Percentiles rank a stretch among this genome's conserved stretches.
phyloP scores from a whole-genome alignment of 306 rosid species.

The Corylus heterophylla region DNA sequence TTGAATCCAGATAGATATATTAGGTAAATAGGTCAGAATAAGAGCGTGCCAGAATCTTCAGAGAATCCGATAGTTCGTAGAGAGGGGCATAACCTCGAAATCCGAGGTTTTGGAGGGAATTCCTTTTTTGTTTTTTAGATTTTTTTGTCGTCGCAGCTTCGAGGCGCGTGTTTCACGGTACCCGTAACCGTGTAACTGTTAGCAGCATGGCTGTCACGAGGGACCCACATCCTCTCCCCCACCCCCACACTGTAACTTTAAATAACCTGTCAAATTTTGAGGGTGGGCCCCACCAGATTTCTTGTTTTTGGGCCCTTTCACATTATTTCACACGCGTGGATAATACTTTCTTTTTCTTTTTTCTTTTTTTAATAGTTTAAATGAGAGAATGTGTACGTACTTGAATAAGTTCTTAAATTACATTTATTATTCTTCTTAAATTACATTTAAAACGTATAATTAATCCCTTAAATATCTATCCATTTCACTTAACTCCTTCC shows the following conservation, averaged over 20 bases:
- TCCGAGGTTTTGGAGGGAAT: conserved; percentile 35
- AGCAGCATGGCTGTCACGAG: conserved; percentile 8
- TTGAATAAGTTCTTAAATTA: too few relatives aligned
- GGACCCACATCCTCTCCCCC: conserved; percentile 13
- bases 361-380: too few relatives aligned
- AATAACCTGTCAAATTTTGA: neutral
- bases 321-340: neutral
- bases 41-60: conserved; percentile 37
- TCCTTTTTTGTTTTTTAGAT: neutral
- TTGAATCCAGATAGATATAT: neutral
- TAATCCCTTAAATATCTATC: too few relatives aligned
- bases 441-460: too few relatives aligned
- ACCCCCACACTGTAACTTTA: neutral
- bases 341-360: too few relatives aligned
- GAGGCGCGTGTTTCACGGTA: conserved; percentile 33
- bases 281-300: neutral
- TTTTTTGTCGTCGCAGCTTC: conserved; percentile 22
- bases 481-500: too few relatives aligned
- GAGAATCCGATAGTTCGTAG: conserved; percentile 27
- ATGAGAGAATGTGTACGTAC: too few relatives aligned
- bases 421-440: too few relatives aligned
- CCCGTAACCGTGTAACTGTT: conserved; percentile 9
- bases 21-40: neutral
- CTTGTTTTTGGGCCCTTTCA: neutral
- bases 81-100: conserved; percentile 29